These are phyloP conservation scores for Tuber borchii DNA, from an alignment of 495 filamentous ascomycete species.

Conservation along the genomic window DNA sequence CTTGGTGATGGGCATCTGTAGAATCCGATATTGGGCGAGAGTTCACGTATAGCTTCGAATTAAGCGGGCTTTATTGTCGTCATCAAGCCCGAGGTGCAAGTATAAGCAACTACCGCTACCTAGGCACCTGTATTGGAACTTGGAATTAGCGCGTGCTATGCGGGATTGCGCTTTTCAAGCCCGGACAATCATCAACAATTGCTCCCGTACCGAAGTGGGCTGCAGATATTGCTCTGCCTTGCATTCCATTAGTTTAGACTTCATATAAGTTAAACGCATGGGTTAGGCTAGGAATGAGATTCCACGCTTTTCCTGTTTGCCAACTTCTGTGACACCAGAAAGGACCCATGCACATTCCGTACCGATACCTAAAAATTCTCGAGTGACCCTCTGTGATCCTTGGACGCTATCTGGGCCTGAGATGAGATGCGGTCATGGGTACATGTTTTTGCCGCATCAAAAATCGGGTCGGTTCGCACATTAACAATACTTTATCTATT, in stretches of 20 bases:
- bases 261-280: background rate
- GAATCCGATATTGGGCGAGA: background rate
- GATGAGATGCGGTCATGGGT: background rate
- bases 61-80: background rate
- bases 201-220: background rate
- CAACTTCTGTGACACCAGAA: background rate
- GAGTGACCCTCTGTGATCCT: constrained; percentile 1
- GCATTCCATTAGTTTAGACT: background rate
- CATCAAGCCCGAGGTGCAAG: background rate
- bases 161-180: background rate
- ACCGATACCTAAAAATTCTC: background rate
- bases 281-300: background rate
- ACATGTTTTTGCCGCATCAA: background rate
- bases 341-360: background rate
- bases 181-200: background rate
- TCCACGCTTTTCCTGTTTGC: background rate
- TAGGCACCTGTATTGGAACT: background rate
- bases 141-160: background rate
- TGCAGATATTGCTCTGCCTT: background rate
- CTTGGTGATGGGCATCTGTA: background rate
- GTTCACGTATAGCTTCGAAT: background rate
- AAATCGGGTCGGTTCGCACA: background rate
- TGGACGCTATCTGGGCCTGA: background rate
- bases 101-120: background rate
- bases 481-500: background rate